These are phyloP conservation scores for Puccinia brachypodii DNA, from an alignment of 1,284 basidiomycete genomes.

Conservation along the genomic window DNA sequence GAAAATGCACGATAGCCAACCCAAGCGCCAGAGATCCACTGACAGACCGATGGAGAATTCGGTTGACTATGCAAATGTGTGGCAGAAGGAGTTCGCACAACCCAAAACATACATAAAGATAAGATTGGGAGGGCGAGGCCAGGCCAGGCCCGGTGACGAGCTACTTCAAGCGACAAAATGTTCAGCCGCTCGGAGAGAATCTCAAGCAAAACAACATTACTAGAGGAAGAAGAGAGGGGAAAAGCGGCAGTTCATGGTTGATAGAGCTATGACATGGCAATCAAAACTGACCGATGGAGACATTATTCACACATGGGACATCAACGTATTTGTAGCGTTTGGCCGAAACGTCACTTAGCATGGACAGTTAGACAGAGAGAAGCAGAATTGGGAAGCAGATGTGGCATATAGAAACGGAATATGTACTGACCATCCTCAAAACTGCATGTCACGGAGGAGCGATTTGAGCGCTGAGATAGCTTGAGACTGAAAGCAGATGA, in stretches of 20 bases:
- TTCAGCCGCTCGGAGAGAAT: background rate
- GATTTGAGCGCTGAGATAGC: background rate
- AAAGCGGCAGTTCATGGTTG: background rate
- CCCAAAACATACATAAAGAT: background rate
- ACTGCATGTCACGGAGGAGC: constrained; percentile 11
- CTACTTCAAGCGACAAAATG: no score
- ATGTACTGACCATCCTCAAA: constrained; percentile 3
- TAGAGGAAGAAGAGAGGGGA: background rate
- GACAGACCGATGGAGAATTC: background rate
- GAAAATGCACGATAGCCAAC: background rate
- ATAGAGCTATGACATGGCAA: background rate
- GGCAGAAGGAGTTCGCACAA: background rate
- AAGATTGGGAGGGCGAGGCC: background rate
- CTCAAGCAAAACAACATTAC: background rate
- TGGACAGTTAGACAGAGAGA: background rate
- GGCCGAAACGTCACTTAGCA: background rate
- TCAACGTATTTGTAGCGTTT: background rate
- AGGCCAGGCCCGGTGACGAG: background rate
- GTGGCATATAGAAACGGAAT: background rate
- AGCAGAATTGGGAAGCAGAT: background rate
- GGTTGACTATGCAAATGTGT: background rate
- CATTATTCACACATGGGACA: background rate
- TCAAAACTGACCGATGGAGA: background rate
- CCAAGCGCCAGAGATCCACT: background rate
- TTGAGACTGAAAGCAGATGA: background rate